Percentiles rank a stretch among this genome's conserved stretches.
Conservation (phyloP, 192 early-diverging fungal genomes). For the Linnemannia exigua region DNA sequence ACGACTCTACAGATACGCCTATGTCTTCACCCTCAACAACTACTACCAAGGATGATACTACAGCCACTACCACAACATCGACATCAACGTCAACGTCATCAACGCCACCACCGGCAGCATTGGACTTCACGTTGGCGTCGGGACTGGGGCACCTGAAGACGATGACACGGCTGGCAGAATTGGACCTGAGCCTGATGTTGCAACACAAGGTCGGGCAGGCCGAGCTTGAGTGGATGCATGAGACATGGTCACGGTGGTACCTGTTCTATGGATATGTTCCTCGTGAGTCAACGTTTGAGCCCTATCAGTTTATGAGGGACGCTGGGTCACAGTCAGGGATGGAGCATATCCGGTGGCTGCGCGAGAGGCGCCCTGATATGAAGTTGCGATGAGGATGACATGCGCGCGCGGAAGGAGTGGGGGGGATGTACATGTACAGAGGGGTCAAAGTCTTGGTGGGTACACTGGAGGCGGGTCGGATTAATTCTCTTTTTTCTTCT, state of each 20-base stretch:
- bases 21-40: neutral
- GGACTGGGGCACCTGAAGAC: neutral
- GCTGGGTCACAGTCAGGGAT: neutral
- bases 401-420: too few relatives aligned
- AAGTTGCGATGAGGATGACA: neutral
- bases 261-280: neutral
- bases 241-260: neutral
- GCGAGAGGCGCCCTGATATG: neutral
- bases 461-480: too few relatives aligned
- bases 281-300: neutral
- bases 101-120: neutral
- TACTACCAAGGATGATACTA: neutral
- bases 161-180: constrained; percentile 2
- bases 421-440: too few relatives aligned
- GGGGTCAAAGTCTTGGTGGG: too few relatives aligned
- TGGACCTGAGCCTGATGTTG: neutral
- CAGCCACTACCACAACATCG: neutral
- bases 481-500: too few relatives aligned
- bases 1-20: too few relatives aligned
- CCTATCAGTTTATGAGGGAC: neutral
- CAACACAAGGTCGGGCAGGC: neutral
- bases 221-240: neutral
- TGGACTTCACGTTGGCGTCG: neutral
- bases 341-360: constrained; percentile 4
- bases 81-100: neutral